Evolutionary conservation across 2,329 filamentous ascomycete genomes (phyloP), one percentile per base, ranked within the genome.

Genomic region (Trichoderma endophyticum): DNA sequence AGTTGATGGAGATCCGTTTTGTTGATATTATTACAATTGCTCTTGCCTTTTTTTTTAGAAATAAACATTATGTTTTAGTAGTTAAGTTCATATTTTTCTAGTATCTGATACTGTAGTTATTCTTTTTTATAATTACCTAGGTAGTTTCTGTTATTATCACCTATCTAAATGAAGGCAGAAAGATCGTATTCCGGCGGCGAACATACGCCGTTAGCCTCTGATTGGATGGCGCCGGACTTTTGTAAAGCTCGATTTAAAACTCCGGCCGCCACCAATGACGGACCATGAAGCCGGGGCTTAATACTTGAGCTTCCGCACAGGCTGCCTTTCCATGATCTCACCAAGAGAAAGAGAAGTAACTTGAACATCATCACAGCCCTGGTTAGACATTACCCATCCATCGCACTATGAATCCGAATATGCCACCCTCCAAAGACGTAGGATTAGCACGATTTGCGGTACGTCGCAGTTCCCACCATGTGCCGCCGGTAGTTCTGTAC

Each of bases 361-460:
- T 24, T 51, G 43, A 63, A 32, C 63, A 54, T 36, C 43, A 43
- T 54, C 43, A 61, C n/a, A 26, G 30, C n/a, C n/a, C n/a, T 39
- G n/a, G 32, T 6, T 26, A 12, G n/a, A 61, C 14, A 34, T 28
- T 32, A 54, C 43, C 21, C 43, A 24, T 24, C 43, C 8, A 28
- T 28, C 8, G 12, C 28, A 65, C 21, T 12, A 65, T 65, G 63
- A 56, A 30, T 8, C 12, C 18, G 43, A 65, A 65, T 36, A 65
- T 54, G 14, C 28, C 63, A 34, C n/a, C n/a, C 6, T n/a, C 63
- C n/a, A 54, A 65, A 34, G 21, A 54, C 3, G 43, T 43, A 14
- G 43, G 63, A 8, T 24, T 54, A 65, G 63, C 63, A 65, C 63
- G 63, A 6, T 65, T 65, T 24, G 63, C 63, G 43, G 63, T 65